A percentile compares a stretch with the other conserved stretches of the same genome.
Evolutionary conservation across 192 early-diverging fungal genomes (phyloP).

Genomic region (Linnemannia schmuckeri): DNA sequence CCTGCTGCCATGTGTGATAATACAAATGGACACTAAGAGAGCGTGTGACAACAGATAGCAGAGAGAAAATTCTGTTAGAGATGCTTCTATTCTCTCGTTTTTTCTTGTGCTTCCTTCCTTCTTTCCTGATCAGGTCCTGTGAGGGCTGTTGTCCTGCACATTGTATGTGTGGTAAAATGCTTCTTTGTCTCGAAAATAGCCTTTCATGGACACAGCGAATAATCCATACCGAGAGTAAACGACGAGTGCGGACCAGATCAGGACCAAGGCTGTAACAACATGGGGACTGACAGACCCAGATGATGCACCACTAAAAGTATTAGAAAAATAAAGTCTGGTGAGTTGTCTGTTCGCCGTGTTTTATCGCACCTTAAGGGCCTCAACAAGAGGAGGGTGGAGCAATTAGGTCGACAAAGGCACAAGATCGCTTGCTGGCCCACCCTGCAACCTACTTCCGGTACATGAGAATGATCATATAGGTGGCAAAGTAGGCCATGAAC

Average conservation of each 20-base stretch:
- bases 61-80: not conserved
- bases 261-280: conserved; percentile 23
- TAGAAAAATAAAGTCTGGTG: not conserved
- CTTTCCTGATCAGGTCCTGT: not conserved
- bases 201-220: not conserved
- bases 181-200: not conserved
- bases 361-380: not conserved
- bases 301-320: conserved; percentile 8
- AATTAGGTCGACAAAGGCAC: not conserved
- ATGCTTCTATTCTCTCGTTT: not conserved
- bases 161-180: not conserved
- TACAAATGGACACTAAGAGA: conserved; percentile 71
- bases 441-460: conserved; percentile 53
- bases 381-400: not conserved
- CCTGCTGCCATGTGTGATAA: conserved; percentile 82
- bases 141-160: not conserved
- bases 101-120: not conserved
- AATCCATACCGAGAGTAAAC: conserved; percentile 47
- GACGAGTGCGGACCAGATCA: conserved; percentile 31
- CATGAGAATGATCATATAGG: conserved; percentile 69
- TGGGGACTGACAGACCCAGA: conserved; percentile 25
- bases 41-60: not conserved
- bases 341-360: not conserved
- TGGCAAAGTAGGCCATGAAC: conserved; percentile 83
- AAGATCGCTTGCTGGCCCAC: not conserved